phyloP scores from a whole-genome alignment of 306 rosid species.

The Castanospermum australe region DNA sequence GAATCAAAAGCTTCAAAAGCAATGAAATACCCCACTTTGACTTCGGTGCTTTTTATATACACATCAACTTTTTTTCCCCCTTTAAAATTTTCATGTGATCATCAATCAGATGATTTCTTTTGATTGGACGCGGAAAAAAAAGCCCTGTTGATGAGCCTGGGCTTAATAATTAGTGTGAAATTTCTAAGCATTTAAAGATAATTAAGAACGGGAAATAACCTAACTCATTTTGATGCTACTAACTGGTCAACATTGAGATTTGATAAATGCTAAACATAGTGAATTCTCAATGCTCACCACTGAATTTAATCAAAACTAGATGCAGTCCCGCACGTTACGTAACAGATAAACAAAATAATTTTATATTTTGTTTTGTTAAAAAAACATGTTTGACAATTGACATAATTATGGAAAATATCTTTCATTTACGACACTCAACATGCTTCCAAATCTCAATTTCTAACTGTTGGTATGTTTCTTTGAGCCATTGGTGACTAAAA shows the following conservation, averaged over 20 bases:
- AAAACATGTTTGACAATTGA: no score
- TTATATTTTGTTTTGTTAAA: no score
- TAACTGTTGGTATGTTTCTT: no score
- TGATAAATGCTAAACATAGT: background rate
- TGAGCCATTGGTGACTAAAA: no score
- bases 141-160: background rate
- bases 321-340: no score
- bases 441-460: no score
- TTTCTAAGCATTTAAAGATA: background rate
- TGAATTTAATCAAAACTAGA: no score
- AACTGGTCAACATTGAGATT: conserved; percentile 11
- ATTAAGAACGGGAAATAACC: background rate
- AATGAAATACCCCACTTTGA: conserved; percentile 41
- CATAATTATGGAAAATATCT: no score
- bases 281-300: background rate
- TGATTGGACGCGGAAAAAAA: background rate
- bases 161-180: conserved; percentile 5
- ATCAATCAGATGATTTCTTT: conserved; percentile 10
- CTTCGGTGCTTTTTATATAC: conserved; percentile 16
- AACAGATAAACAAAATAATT: no score
- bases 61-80: conserved; percentile 40
- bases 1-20: conserved; percentile 23
- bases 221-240: background rate
- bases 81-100: background rate
- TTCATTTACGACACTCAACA: no score